Evolutionary conservation across 371 early-diverging fungal species (phyloP).

Genomic region (Mucor velutinosus): DNA sequence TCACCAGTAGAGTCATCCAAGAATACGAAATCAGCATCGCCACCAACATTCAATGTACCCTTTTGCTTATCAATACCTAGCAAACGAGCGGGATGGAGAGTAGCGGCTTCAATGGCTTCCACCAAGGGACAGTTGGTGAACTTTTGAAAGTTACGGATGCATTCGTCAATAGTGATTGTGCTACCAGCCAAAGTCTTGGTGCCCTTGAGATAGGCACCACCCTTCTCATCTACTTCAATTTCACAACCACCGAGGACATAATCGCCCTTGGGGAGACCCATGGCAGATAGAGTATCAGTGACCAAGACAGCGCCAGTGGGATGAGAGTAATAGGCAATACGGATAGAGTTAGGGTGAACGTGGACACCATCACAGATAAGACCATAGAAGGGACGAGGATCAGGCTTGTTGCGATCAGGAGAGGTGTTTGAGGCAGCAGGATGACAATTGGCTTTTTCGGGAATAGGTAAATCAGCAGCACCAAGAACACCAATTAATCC

Average conservation of each 20-base stretch:
- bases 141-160: constrained; percentile 77
- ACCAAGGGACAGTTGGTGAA: constrained; percentile 80
- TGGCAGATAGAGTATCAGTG: constrained; percentile 79
- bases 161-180: constrained; percentile 72
- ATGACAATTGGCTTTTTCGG: constrained; percentile 24
- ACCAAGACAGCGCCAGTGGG: constrained; percentile 76
- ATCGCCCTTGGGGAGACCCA: constrained; percentile 74
- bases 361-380: constrained; percentile 81
- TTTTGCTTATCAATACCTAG: constrained; percentile 74
- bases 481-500: constrained; percentile 79
- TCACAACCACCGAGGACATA: constrained; percentile 70
- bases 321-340: constrained; percentile 79
- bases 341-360: constrained; percentile 79
- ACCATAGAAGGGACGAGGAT: constrained; percentile 75
- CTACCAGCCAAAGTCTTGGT: constrained; percentile 82
- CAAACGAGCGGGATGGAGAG: constrained; percentile 79
- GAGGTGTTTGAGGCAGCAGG: constrained; percentile 41
- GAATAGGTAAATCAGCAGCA: constrained; percentile 46
- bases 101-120: constrained; percentile 86
- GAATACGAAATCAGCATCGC: constrained; percentile 83
- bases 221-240: constrained; percentile 58
- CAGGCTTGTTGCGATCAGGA: constrained; percentile 36
- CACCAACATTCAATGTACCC: constrained; percentile 75
- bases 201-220: constrained; percentile 78
- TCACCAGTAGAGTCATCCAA: constrained; percentile 62